These are phyloP conservation scores for Bidens hawaiensis DNA, from an alignment of 140 eudicot genomes.

Conservation along the genomic window DNA sequence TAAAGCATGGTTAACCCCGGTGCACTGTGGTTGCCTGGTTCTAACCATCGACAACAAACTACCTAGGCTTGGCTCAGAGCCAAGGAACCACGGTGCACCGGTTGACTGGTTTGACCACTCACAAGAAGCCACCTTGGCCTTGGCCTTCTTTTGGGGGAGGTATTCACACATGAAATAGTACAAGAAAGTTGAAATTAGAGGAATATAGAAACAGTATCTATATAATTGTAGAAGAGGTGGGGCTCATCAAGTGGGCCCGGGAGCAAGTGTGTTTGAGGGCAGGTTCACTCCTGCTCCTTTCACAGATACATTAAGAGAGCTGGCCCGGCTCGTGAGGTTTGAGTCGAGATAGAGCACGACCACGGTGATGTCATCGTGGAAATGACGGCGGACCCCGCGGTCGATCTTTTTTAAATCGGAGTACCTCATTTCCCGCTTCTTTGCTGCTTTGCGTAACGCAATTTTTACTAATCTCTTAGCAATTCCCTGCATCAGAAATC, in stretches of 20 bases:
- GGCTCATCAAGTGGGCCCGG: constrained; percentile 23
- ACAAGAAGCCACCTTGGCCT: background rate
- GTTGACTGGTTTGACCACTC: background rate
- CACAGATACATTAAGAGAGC: constrained; percentile 57
- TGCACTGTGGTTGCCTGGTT: constrained; percentile 31
- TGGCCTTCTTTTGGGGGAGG: constrained; percentile 2
- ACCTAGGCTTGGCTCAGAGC: background rate
- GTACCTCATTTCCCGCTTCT: constrained; percentile 87
- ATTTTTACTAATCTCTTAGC: constrained; percentile 66
- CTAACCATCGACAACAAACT: constrained; percentile 1
- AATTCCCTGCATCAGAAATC: constrained; percentile 51
- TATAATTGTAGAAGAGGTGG: background rate
- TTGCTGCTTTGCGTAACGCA: constrained; percentile 73
- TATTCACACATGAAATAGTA: constrained; percentile 31
- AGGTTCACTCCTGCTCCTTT: constrained; percentile 70
- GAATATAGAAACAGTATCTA: background rate
- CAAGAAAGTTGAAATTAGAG: constrained; percentile 20
- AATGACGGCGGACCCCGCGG: constrained; percentile 77
- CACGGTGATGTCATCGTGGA: constrained; percentile 83
- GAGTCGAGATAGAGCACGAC: constrained; percentile 72
- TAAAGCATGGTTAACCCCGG: constrained; percentile 18
- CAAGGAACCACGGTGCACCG: constrained; percentile 35
- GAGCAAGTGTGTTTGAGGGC: constrained; percentile 56
- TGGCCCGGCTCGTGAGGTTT: constrained; percentile 64
- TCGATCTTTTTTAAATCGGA: constrained; percentile 78